Conservation (phyloP, 1,284 basidiomycete species). For the Cryptococcus sp. region DNA sequence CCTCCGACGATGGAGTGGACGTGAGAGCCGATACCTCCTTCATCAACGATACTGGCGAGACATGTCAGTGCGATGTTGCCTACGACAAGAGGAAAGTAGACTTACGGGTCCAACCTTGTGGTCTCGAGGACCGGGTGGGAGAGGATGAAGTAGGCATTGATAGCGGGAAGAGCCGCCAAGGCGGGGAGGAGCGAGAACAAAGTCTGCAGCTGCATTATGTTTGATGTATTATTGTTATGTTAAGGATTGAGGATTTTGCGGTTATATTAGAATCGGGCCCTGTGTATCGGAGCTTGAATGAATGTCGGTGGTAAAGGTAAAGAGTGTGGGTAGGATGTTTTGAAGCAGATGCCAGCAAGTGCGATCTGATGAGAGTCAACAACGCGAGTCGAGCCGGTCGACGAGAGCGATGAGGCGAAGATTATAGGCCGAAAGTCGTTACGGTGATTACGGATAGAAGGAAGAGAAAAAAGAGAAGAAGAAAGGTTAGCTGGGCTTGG, state of each 20-base stretch:
- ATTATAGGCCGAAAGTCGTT: constrained; percentile 5
- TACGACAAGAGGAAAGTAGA: constrained; percentile 4
- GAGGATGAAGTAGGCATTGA: constrained; percentile 47
- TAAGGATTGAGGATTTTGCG: neutral
- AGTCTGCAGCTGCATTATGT: constrained; percentile 22
- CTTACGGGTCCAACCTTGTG: constrained; percentile 49
- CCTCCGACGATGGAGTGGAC: constrained; percentile 53
- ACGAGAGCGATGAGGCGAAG: neutral
- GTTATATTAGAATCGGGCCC: neutral
- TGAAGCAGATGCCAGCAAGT: constrained; percentile 6
- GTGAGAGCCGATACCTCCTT: constrained; percentile 41
- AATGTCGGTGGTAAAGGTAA: constrained; percentile 7
- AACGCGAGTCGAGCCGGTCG: constrained; percentile 13
- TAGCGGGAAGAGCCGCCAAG: constrained; percentile 27
- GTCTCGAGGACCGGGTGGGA: constrained; percentile 40
- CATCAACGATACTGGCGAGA: constrained; percentile 37
- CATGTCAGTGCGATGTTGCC: neutral
- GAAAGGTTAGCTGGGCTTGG: neutral
- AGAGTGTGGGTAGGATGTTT: constrained; percentile 15
- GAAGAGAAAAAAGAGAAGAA: neutral
- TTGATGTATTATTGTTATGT: constrained; percentile 4
- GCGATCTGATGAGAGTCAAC: neutral
- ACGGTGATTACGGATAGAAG: neutral
- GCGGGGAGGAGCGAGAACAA: constrained; percentile 27
- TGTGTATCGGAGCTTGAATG: constrained; percentile 2